A percentile compares a stretch with the other conserved stretches of the same genome.
Evolutionary conservation across 2,329 filamentous ascomycete species (phyloP).

Genomic region (Nectriaceae sp.): DNA sequence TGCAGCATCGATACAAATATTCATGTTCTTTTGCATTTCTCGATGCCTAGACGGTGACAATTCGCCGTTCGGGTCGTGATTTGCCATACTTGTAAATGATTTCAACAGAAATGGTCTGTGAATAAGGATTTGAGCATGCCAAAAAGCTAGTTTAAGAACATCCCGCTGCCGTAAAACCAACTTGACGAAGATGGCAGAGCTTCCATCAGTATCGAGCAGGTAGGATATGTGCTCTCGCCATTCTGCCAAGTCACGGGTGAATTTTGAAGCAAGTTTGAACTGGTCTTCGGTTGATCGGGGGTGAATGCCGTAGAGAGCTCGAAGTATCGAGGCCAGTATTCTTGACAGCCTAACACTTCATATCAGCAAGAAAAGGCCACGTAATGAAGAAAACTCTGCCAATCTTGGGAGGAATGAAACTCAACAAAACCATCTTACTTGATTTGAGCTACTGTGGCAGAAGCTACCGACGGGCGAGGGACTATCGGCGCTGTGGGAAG

Average conservation of each 20-base stretch:
- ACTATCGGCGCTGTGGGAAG: neutral
- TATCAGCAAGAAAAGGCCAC: neutral
- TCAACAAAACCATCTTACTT: conserved; percentile 24
- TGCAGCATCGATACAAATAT: conserved; percentile 42
- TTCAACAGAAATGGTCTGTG: conserved; percentile 40
- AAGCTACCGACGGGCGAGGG: conserved; percentile 26
- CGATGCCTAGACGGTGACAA: neutral
- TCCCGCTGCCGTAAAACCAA: conserved; percentile 44
- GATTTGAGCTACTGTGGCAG: conserved; percentile 35
- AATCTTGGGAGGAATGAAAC: too few species aligned
- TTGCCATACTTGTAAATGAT: conserved; percentile 31
- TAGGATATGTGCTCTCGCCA: conserved; percentile 37
- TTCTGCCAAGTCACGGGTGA: conserved; percentile 31
- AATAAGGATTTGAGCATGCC: conserved; percentile 44
- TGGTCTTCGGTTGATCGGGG: conserved; percentile 29
- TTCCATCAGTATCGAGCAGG: conserved; percentile 40
- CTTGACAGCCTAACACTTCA: conserved; percentile 26
- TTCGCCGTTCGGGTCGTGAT: neutral
- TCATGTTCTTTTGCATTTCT: conserved; percentile 25
- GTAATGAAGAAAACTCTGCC: too few species aligned
- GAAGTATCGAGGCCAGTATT: conserved; percentile 37
- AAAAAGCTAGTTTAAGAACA: conserved; percentile 43
- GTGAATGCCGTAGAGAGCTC: conserved; percentile 37
- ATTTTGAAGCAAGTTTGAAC: conserved; percentile 29
- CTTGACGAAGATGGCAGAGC: conserved; percentile 34